Evolutionary conservation across 768 basidiomycete species (phyloP).

Genomic region (Psilocybe cyanescens): DNA sequence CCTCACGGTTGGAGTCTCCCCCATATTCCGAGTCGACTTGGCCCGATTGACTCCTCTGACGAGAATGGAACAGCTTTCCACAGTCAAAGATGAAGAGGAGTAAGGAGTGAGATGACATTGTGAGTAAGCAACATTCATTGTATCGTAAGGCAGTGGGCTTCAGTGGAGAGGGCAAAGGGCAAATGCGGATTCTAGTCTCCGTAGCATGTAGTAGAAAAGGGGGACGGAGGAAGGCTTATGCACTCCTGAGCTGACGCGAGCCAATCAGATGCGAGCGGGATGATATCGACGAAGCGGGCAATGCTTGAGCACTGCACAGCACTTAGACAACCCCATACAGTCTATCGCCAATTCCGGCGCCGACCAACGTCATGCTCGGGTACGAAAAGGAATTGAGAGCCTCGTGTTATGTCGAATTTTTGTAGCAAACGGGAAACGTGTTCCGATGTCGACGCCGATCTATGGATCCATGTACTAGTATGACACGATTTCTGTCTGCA

Average conservation of each 20-base stretch:
- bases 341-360: neutral
- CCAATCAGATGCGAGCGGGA: neutral
- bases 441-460: neutral
- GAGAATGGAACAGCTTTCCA: neutral
- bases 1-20: neutral
- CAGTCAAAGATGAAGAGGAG: neutral
- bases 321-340: neutral
- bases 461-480: neutral
- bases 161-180: neutral
- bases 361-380: neutral
- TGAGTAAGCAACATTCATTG: neutral
- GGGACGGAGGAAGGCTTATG: neutral
- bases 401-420: neutral
- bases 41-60: neutral
- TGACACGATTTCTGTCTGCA: neutral
- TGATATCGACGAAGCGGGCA: neutral
- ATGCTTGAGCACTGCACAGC: neutral
- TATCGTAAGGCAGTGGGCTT: neutral
- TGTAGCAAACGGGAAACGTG: neutral
- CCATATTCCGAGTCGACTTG: neutral
- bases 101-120: neutral
- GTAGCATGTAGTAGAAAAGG: neutral
- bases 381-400: slow-evolving; percentile 1
- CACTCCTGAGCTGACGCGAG: neutral
- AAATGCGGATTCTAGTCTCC: neutral